Conservation (phyloP, 2,329 filamentous ascomycete species). For the Rugonectria rugulosa region DNA sequence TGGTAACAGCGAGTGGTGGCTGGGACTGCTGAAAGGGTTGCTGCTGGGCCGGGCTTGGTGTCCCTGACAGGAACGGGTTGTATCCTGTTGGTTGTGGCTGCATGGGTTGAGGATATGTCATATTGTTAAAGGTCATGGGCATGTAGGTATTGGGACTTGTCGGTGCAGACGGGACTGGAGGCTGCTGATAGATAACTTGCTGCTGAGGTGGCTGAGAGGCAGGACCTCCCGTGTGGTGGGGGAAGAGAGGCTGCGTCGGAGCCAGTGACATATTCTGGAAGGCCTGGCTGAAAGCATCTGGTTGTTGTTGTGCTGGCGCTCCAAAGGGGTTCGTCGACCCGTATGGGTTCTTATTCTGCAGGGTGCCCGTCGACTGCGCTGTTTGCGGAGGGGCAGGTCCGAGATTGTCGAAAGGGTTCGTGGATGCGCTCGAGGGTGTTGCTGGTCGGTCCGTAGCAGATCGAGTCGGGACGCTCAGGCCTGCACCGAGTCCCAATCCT, state of each 20-base stretch:
- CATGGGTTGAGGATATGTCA: constrained; percentile 50
- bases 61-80: constrained; percentile 60
- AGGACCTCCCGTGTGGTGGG: constrained; percentile 75
- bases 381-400: constrained; percentile 65
- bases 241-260: constrained; percentile 69
- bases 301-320: constrained; percentile 47
- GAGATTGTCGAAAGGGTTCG: constrained; percentile 73
- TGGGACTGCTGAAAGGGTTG: constrained; percentile 44
- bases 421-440: constrained; percentile 58
- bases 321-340: constrained; percentile 74
- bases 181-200: constrained; percentile 53
- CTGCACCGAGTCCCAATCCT: constrained; percentile 40
- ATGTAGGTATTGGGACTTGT: constrained; percentile 51
- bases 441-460: constrained; percentile 44
- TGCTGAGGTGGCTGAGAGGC: constrained; percentile 50
- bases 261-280: constrained; percentile 80
- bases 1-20: constrained; percentile 48
- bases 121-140: constrained; percentile 50
- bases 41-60: constrained; percentile 42
- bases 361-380: constrained; percentile 69
- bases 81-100: constrained; percentile 53
- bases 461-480: constrained; percentile 43
- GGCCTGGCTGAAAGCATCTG: constrained; percentile 65
- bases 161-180: constrained; percentile 52
- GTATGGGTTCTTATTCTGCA: constrained; percentile 66